A percentile compares a stretch with the other conserved stretches of the same genome.
These are phyloP conservation scores for Irpex sp. DNA, from an alignment of 1,284 basidiomycete genomes.

Conservation along the genomic window DNA sequence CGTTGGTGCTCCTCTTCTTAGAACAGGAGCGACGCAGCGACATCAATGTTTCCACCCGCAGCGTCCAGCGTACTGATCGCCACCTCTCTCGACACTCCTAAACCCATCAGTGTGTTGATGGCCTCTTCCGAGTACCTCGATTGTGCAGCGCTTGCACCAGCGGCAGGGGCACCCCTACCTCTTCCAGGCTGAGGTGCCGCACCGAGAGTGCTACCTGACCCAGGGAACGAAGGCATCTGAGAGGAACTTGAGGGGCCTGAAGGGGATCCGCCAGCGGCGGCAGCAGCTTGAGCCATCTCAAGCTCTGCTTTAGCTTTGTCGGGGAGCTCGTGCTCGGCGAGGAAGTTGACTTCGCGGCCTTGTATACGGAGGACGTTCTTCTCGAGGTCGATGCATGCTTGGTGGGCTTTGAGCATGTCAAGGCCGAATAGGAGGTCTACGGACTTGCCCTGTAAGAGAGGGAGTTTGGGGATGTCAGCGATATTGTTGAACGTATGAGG, in stretches of 20 bases:
- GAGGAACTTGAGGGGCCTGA: conserved; percentile 17
- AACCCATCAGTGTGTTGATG: conserved; percentile 59
- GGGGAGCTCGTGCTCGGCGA: conserved; percentile 93
- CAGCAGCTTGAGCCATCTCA: conserved; percentile 14
- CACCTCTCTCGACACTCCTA: conserved; percentile 74
- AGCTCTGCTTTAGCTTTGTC: conserved; percentile 52
- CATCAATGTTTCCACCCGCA: conserved; percentile 82
- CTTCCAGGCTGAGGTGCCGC: conserved; percentile 29
- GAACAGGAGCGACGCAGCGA: conserved; percentile 88
- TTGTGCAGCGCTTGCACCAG: conserved; percentile 13
- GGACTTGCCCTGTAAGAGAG: conserved; percentile 61
- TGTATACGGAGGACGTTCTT: conserved; percentile 89
- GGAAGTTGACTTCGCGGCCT: conserved; percentile 81
- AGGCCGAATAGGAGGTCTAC: conserved; percentile 95
- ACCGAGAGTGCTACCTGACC: conserved; percentile 54
- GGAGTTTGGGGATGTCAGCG: background rate
- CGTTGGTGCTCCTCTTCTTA: conserved; percentile 22
- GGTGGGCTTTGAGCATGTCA: conserved; percentile 98
- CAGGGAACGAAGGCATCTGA: conserved; percentile 46
- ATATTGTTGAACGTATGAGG: background rate
- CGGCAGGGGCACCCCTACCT: conserved; percentile 18
- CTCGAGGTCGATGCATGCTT: conserved; percentile 91
- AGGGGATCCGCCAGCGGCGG: conserved; percentile 1
- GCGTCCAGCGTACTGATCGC: conserved; percentile 79
- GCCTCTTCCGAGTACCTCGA: conserved; percentile 45